Base-by-base conservation (phyloP, 352 stramenopile genomes). In the Blastocystis sp. region DNA sequence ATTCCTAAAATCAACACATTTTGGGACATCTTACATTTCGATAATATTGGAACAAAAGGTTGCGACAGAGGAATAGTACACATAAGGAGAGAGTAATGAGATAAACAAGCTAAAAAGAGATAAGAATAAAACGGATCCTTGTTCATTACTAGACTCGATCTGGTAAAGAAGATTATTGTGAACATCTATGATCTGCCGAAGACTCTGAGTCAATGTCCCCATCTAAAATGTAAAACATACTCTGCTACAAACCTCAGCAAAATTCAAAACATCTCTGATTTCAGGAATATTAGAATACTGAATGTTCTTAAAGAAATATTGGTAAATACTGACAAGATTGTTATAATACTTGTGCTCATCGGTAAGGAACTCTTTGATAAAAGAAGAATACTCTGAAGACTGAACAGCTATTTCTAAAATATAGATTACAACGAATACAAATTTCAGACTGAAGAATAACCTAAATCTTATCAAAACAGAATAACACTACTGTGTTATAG, bases 111-210 rank as follows among this genome's bases (percentile, higher is more conserved):
- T 65, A 54, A 85, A 85, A 26, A 66, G 11, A 26, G 73, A 37
- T 9, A 66, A n/a, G 50, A 68, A 85, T 26, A 24, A 8, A 18
- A 56, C 66, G 34, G 26, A 34, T 78, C 26, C 1, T 78, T 43
- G 50, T 78, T 20, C 20, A 20, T 78, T 3, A 59, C 66, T 47
- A 56, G n/a, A 26, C 41, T 85, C 73, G n/a, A 41, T 54, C 50
- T 85, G 73, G 41, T 50, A 85, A 18, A 85, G 50, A 3, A 85
- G 47, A 43, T 85, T 85, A 43, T 66, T 85, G 56, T 85, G 73
- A 54, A 85, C 47, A 34, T 85, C 73, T 11, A 85, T 2, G 41
- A 85, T 85, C 50, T 85, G 45, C 6, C 73, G 73, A n/a, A 53
- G 59, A 43, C 45, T 66, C 56, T 85, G 73, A 16, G 68, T 85